A percentile compares a stretch with the other conserved stretches of the same genome.
Evolutionary conservation across 805 yeast species (phyloP).

Genomic region (Metschnikowia bowlesiae): DNA sequence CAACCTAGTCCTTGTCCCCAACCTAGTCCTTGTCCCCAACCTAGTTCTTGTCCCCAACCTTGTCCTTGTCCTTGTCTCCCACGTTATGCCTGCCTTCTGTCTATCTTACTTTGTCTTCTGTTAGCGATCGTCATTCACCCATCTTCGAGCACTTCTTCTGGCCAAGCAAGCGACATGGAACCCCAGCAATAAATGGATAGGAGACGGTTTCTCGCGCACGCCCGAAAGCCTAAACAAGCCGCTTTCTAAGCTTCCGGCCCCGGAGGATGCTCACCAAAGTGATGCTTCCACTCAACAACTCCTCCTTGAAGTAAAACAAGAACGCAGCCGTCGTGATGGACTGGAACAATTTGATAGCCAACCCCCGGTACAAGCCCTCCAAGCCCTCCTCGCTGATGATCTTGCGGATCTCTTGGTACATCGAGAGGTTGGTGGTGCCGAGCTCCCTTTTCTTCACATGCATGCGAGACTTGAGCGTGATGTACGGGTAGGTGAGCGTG

Average conservation of each 20-base stretch:
- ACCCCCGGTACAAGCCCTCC: conserved; percentile 75
- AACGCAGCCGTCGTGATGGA: conserved; percentile 86
- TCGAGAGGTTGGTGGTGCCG: conserved; percentile 26
- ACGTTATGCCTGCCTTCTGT: too few species aligned
- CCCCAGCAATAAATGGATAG: too few species aligned
- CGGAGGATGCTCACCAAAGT: conserved; percentile 42
- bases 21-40: too few species aligned
- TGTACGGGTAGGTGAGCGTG: conserved; percentile 82
- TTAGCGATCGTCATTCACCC: too few species aligned
- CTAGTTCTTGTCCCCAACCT: too few species aligned
- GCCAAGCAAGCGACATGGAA: too few species aligned
- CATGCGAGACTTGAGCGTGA: conserved; percentile 85
- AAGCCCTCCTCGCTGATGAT: conserved; percentile 70
- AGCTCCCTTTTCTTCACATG: conserved; percentile 49
- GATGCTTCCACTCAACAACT: conserved; percentile 59
- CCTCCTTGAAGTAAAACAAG: conserved; percentile 86
- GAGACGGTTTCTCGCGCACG: too few species aligned
- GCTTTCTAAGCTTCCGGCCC: conserved; percentile 6
- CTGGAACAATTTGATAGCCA: conserved; percentile 74
- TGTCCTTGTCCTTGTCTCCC: too few species aligned
- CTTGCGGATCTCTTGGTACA: conserved; percentile 49
- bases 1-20: too few species aligned
- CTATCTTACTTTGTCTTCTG: too few species aligned
- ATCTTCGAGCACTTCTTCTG: too few species aligned
- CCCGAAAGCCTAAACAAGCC: neutral